Evolutionary conservation across 2,329 filamentous ascomycete species (phyloP), one percentile per base, ranked within the genome.

Genomic region (Paramyrothecium roridum): DNA sequence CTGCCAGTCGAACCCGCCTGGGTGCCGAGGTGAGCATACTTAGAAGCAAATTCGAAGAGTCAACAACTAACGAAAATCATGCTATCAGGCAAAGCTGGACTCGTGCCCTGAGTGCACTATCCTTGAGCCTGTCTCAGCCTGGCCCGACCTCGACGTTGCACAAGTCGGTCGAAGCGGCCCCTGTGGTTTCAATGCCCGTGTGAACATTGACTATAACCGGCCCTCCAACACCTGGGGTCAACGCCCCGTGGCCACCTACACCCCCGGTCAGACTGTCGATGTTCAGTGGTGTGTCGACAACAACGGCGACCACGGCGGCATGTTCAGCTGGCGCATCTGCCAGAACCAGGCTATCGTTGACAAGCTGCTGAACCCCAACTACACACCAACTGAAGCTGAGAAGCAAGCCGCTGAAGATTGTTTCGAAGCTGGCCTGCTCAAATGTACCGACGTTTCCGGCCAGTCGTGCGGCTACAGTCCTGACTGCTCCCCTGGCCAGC

Each of bases 281-380:
- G 80, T 82, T 0, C 69, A 80, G 62, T 83, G 80, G 80, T 83
- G 80, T 52, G 73, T 82, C 19, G 80, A 83, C 60, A 67, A 81
- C 65, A 83, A 82, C 59, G 80, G 80, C 0, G 80, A 83, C 59
- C 80, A 83, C 58, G 79, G 80, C 23, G 80, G 80, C 65, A 82
- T 82, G 79, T 83, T 81, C 65, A 73, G 66, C 60, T 83, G 81
- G 64, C 77, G 80, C 11, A 76, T 82, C 57, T 83, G 80, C 61
- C 73, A 79, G 58, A 69, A 83, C 59, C 79, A 82, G 59, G 68
- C 65, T 0, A 64, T 83, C 0, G 76, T 82, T 30, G 72, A 81
- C 68, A 77, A 78, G 59, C 76, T 83, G 60, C 65, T 81, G 2
- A 73, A 75, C 1, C 72, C 78, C 0, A 63, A 61, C 8, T 80